Percentiles rank a stretch among this genome's conserved stretches.
phyloP scores from a whole-genome alignment of 129 eudicot species.

The Oenanthe sinensis region DNA sequence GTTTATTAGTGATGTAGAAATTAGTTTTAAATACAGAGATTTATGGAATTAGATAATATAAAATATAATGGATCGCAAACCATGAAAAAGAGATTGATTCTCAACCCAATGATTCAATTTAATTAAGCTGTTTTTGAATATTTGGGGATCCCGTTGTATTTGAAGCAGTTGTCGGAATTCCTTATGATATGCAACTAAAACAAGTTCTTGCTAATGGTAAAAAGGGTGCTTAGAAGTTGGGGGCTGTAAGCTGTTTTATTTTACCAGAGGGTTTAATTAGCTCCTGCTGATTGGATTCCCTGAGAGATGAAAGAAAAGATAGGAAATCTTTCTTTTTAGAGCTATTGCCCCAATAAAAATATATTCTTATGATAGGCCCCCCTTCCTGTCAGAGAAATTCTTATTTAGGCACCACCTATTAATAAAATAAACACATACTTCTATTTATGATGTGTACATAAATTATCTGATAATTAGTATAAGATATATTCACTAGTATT shows the following conservation, averaged over 20 bases:
- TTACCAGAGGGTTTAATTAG: not conserved
- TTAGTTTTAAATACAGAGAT: not conserved
- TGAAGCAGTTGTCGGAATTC: not conserved
- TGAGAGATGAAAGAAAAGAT: not conserved
- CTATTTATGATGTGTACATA: not conserved
- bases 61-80: not conserved
- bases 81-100: too few relatives aligned
- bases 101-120: too few relatives aligned
- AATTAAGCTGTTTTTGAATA: too few relatives aligned
- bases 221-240: not conserved
- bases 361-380: not conserved
- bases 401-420: not conserved
- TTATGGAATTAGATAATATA: not conserved
- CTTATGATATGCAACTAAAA: too few relatives aligned
- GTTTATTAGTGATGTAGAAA: not conserved
- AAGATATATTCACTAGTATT: not conserved
- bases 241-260: not conserved
- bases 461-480: not conserved
- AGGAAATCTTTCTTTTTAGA: not conserved
- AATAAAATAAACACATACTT: not conserved
- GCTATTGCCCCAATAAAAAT: not conserved
- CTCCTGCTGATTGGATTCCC: not conserved
- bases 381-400: not conserved
- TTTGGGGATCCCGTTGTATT: not conserved
- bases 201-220: not conserved